Percentiles rank a stretch among this genome's conserved stretches.
phyloP scores from a whole-genome alignment of 1,284 basidiomycete genomes.

The Coriolopsis trogii region DNA sequence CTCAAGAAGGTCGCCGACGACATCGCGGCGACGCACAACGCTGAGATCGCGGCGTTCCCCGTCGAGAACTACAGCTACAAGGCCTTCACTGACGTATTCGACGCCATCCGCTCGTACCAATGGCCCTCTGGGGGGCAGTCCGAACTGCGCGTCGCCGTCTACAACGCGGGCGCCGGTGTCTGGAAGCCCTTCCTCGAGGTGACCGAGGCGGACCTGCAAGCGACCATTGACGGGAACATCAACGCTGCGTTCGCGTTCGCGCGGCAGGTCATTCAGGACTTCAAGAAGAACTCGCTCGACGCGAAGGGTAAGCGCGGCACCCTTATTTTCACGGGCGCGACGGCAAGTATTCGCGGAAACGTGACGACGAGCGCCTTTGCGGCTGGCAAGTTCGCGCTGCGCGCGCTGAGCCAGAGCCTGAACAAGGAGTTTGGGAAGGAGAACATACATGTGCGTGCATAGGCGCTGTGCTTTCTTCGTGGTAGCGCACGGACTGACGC shows the following conservation, averaged over 20 bases:
- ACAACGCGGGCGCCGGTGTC: constrained; percentile 59
- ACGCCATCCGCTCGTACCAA: constrained; percentile 47
- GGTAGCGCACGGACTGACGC: not conserved
- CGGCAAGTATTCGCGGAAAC: constrained; percentile 69
- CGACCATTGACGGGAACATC: constrained; percentile 55
- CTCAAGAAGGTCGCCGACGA: constrained; percentile 57
- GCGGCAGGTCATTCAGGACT: constrained; percentile 59
- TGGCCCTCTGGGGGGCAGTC: constrained; percentile 47
- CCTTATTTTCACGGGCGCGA: constrained; percentile 80
- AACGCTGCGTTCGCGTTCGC: constrained; percentile 71
- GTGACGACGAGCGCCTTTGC: constrained; percentile 66
- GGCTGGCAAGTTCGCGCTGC: constrained; percentile 66
- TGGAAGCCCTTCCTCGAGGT: constrained; percentile 73
- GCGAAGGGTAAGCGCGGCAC: constrained; percentile 57
- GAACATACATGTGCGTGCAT: constrained; percentile 67
- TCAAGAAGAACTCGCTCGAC: constrained; percentile 61
- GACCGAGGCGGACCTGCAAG: constrained; percentile 59
- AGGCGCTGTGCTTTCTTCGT: not conserved
- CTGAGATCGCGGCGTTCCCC: constrained; percentile 67
- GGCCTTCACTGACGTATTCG: constrained; percentile 58
- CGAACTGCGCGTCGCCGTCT: constrained; percentile 66
- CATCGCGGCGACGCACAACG: constrained; percentile 52
- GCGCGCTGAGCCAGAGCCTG: constrained; percentile 74
- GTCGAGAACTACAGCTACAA: constrained; percentile 55
- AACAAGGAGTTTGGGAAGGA: constrained; percentile 80